Conservation (phyloP, 2,329 filamentous ascomycete species). For the Curvularia lunata region DNA sequence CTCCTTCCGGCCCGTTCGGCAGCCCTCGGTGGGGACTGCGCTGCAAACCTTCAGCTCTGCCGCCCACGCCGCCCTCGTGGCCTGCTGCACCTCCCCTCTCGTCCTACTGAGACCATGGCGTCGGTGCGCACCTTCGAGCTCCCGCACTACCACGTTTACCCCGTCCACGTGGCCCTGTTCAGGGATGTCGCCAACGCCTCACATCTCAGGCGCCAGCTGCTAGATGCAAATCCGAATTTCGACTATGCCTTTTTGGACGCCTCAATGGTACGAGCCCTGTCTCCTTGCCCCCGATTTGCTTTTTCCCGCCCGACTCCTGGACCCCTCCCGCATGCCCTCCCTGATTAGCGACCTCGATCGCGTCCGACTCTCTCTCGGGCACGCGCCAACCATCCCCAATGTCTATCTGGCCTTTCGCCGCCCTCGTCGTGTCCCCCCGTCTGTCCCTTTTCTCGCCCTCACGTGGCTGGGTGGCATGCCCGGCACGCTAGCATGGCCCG, state of each 20-base stretch:
- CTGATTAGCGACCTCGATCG: too few relatives aligned
- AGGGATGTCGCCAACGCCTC: constrained; percentile 75
- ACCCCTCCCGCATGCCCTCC: too few relatives aligned
- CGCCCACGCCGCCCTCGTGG: not conserved
- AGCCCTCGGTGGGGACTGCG: not conserved
- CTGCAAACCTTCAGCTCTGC: not conserved
- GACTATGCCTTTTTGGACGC: constrained; percentile 96
- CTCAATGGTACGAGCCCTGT: constrained; percentile 63
- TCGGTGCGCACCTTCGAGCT: constrained; percentile 71
- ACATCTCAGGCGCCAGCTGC: constrained; percentile 80
- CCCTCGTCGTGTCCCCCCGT: not conserved
- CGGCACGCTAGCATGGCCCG: not conserved
- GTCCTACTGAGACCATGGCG: constrained; percentile 47
- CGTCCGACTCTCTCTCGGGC: too few relatives aligned
- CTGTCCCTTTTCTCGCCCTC: not conserved
- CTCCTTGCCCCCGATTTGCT: constrained; percentile 10
- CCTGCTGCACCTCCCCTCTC: constrained; percentile 15
- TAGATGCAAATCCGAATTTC: constrained; percentile 82
- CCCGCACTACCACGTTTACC: constrained; percentile 75
- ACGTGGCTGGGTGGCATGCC: not conserved
- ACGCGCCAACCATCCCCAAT: too few relatives aligned
- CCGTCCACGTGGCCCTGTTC: constrained; percentile 78
- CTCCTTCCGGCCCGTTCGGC: not conserved
- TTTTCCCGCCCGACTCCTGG: not conserved
- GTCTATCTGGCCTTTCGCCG: not conserved